Evolutionary conservation across 1,139 yeast genomes (phyloP), one percentile per base, ranked within the genome.

Genomic region (Magnusiomyces tetraspermus): DNA sequence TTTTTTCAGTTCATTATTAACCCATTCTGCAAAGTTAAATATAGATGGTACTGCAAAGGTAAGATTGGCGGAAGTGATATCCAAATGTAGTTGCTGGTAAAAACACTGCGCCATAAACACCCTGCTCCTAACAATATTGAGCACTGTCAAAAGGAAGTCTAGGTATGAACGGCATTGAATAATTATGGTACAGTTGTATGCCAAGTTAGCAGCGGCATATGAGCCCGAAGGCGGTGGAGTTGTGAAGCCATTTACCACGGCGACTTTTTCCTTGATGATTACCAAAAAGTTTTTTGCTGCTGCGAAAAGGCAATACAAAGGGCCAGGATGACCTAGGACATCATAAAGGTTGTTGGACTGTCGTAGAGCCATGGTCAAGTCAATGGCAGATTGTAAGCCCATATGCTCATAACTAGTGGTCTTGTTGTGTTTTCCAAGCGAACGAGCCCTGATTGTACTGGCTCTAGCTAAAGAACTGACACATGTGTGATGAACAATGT

Each of bases 261-360:
- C 51, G 8, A 52, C 51, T 10, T 55, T 52, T 4, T 58, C 53
- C 37, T 56, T 56, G 19, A 63, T 51, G 1, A 58, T 58, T 1
- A 60, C 56, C 15, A 63, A 49, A 49, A 63, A 59, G 41, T 60
- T 61, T 36, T 62, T 52, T 17, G 65, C 63, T 22, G 63, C 57
- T 10, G 64, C 54, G 41, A 60, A 63, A 3, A 62, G 23, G 33
- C 61, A 56, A 54, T 59, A 63, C 13, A 57, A 45, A 15, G 55
- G 51, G 33, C 57, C 52, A 6, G 63, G 60, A 46, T 59, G 57
- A 19, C 54, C 49, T 30, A 52, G 22, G 6, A 55, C 46, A 19
- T 54, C 36, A 30, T 46, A 57, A n/a, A 56, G 47, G 45, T 60
- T 61, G 19, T 54, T 45, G 26, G 58, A 51, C 52, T 53, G 53